Evolutionary conservation across 805 yeast species (phyloP), one percentile per base, ranked within the genome.

Genomic region (Candida coquimbonensis): DNA sequence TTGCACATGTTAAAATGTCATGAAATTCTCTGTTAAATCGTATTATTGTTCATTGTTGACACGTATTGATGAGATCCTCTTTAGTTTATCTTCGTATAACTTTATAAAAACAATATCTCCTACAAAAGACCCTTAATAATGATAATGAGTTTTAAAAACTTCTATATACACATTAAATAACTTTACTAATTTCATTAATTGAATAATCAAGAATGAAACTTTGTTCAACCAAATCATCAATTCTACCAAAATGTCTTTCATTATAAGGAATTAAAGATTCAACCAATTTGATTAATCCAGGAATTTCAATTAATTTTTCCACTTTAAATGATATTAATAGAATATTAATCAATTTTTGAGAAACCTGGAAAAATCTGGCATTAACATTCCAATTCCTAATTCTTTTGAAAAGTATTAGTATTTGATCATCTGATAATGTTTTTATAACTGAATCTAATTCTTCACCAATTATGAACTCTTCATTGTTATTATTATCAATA

Each of bases 371-470:
- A 34, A 87, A 81, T 57, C 80, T 79, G 44, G 87, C 84, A 63
- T 88, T 91, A 39, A 95, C 83, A 62, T 93, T 93, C 99, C 99
- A 93, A 60, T 88, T 96, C 55, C 97, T 78, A 19, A 90, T 72
- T 56, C 95, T 81, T 57, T 78, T 77, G 62, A 93, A 75, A 24
- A 93, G 63, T 12, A 69, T 60, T 37, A 74, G 54, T 24, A 90
- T 64, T 56, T 84, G 86, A 2, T 79, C 83, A 32, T 76, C 68
- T 25, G 69, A 75, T 45, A 93, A 71, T 12, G 64, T 62, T 5
- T 74, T 68, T 37, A 93, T 75, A 11, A 83, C 76, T 14, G 69
- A 61, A 55, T 89, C 96, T 39, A 93, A 74, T 39, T 74, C 78
- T 36, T 59, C 58, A 47, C 70, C 70, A 38, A 63, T 55, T 1